These are phyloP conservation scores for Magnusiomyces ingens DNA, from an alignment of 1,139 yeast genomes.

Conservation along the genomic window DNA sequence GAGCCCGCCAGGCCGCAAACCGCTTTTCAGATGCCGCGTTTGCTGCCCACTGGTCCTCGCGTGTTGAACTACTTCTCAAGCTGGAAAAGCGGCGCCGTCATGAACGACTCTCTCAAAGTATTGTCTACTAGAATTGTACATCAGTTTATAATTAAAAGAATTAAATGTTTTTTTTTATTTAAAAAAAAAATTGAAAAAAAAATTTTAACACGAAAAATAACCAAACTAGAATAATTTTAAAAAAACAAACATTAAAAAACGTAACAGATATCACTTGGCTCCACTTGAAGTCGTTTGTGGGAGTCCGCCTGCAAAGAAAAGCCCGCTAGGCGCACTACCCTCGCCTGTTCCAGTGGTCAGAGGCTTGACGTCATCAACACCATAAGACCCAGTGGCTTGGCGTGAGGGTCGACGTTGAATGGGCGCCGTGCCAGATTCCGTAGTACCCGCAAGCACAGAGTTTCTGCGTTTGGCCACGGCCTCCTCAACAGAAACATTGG, in stretches of 20 bases:
- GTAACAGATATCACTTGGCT: neutral
- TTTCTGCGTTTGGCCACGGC: conserved; percentile 28
- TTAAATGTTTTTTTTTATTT: conserved; percentile 2
- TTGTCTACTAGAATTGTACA: neutral
- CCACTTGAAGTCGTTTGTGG: conserved; percentile 29
- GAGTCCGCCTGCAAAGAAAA: conserved; percentile 33
- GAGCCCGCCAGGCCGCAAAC: conserved; percentile 48
- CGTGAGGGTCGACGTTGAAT: conserved; percentile 21
- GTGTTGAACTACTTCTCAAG: conserved; percentile 35
- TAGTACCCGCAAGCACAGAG: conserved; percentile 20
- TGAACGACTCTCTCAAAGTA: neutral
- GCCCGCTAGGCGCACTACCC: conserved; percentile 17
- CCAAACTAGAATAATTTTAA: neutral
- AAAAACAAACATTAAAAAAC: neutral
- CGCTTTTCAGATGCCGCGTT: conserved; percentile 69
- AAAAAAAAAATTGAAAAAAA: conserved; percentile 2
- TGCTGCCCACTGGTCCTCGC: conserved; percentile 49
- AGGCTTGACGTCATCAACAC: conserved; percentile 26
- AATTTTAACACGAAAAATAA: neutral
- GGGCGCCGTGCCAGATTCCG: conserved; percentile 5
- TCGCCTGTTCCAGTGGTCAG: conserved; percentile 20
- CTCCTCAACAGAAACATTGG: conserved; percentile 21
- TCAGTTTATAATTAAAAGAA: neutral
- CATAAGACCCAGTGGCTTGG: conserved; percentile 32
- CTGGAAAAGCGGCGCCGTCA: conserved; percentile 24